A percentile compares a stretch with the other conserved stretches of the same genome.
These are phyloP conservation scores for Solanum peruvianum DNA, from an alignment of 257 asterid species.

Conservation along the genomic window DNA sequence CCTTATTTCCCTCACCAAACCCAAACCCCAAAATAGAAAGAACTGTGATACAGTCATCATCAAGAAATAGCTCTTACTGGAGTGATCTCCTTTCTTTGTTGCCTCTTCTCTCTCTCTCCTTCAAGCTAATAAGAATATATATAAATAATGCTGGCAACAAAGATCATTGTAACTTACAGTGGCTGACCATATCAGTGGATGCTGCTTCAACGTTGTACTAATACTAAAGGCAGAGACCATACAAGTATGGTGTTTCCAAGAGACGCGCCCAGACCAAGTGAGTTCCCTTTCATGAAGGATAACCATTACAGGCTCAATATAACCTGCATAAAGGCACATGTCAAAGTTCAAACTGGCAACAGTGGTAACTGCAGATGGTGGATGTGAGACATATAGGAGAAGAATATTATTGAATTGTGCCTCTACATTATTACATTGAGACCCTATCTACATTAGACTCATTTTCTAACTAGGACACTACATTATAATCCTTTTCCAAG, in stretches of 20 bases:
- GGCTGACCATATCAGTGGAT: conserved; percentile 96
- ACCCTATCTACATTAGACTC: background rate
- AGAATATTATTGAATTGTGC: background rate
- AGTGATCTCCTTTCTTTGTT: background rate
- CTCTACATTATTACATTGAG: background rate
- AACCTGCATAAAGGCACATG: conserved; percentile 40
- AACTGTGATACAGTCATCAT: background rate
- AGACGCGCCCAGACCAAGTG: conserved; percentile 96
- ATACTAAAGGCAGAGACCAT: conserved; percentile 92
- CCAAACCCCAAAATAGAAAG: background rate
- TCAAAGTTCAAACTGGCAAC: background rate
- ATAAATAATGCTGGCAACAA: background rate
- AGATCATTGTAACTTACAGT: conserved; percentile 30
- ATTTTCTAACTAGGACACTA: background rate
- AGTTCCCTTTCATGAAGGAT: conserved; percentile 90
- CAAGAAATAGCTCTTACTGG: background rate
- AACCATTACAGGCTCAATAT: conserved; percentile 95
- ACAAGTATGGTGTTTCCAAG: conserved; percentile 88
- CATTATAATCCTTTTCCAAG: background rate
- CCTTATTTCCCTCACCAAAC: background rate
- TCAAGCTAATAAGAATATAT: background rate
- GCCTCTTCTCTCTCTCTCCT: background rate
- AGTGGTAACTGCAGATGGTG: background rate
- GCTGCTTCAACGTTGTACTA: conserved; percentile 87
- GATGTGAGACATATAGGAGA: background rate